A percentile compares a stretch with the other conserved stretches of the same genome.
These are phyloP conservation scores for Plasmodium malariae DNA, from an alignment of 169 alveolate genomes.

Conservation along the genomic window DNA sequence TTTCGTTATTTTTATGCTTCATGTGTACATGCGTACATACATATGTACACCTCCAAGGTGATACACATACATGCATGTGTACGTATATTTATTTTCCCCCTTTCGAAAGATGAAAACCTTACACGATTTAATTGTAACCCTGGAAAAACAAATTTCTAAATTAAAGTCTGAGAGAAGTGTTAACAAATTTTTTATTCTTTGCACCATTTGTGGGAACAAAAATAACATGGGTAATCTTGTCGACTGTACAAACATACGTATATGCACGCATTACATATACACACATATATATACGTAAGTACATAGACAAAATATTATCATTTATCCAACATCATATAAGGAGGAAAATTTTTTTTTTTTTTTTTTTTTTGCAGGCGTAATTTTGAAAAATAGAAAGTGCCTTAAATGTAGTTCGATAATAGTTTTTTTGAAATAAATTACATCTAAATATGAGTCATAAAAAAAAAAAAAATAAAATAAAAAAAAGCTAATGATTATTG, in stretches of 20 bases:
- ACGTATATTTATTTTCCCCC: background rate
- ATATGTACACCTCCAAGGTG: background rate
- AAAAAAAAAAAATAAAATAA: constrained; percentile 8
- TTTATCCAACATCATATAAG: background rate
- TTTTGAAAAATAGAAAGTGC: constrained; percentile 67
- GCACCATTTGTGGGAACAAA: constrained; percentile 60
- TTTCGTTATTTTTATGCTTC: too few species aligned
- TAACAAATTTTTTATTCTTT: constrained; percentile 40
- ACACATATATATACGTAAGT: background rate
- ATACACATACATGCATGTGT: background rate
- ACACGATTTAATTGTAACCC: constrained; percentile 62
- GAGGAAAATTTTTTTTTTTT: background rate
- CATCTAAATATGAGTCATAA: too few species aligned
- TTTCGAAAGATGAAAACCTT: constrained; percentile 49
- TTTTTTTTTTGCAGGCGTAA: constrained; percentile 9
- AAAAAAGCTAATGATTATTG: constrained; percentile 64
- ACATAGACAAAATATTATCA: background rate
- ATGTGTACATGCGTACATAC: background rate
- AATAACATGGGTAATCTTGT: constrained; percentile 49
- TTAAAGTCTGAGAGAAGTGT: constrained; percentile 50
- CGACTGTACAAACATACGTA: background rate
- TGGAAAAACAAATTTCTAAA: constrained; percentile 64
- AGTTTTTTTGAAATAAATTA: constrained; percentile 28
- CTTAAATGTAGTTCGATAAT: constrained; percentile 44
- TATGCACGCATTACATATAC: background rate